Evolutionary conservation across 139 green algal genomes (phyloP).

Genomic region (Raphidocelis subcapitata): DNA sequence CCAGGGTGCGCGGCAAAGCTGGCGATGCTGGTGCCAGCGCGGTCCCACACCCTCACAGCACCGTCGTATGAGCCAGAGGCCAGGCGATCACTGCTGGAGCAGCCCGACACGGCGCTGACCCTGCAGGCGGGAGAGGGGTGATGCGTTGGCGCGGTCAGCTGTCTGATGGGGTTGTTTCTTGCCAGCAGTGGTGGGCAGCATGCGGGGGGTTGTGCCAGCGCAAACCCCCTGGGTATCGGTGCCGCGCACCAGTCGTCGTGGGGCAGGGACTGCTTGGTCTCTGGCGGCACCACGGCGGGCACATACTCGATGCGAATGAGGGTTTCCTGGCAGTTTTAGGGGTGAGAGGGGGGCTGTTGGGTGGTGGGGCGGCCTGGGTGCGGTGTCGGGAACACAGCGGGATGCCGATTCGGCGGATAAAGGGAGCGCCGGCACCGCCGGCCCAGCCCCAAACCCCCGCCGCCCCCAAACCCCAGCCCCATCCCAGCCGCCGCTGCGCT

Average conservation of each 20-base stretch:
- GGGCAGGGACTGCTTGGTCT: constrained; percentile 45
- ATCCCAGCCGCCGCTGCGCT: neutral
- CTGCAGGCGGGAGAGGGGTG: constrained; percentile 34
- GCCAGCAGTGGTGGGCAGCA: neutral
- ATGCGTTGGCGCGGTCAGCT: too few species aligned
- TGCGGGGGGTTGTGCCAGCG: neutral
- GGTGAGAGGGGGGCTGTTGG: too few species aligned
- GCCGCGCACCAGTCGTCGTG: constrained; percentile 85
- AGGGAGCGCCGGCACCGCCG: too few species aligned
- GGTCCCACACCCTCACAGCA: constrained; percentile 44
- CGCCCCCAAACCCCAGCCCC: too few species aligned
- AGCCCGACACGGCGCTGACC: constrained; percentile 60
- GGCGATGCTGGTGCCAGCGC: neutral
- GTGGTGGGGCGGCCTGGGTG: too few species aligned
- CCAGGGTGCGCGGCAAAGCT: constrained; percentile 39
- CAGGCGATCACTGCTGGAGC: constrained; percentile 8
- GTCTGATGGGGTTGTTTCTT: neutral
- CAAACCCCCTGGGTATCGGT: too few species aligned
- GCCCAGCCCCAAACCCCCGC: too few species aligned
- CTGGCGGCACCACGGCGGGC: constrained; percentile 80
- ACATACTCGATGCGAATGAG: constrained; percentile 88
- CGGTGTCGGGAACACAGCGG: too few species aligned
- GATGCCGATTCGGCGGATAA: too few species aligned
- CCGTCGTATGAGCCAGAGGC: constrained; percentile 65
- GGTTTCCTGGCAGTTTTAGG: too few species aligned